Conservation (phyloP, 352 stramenopile species). For the Phytophthora crassamura region DNA sequence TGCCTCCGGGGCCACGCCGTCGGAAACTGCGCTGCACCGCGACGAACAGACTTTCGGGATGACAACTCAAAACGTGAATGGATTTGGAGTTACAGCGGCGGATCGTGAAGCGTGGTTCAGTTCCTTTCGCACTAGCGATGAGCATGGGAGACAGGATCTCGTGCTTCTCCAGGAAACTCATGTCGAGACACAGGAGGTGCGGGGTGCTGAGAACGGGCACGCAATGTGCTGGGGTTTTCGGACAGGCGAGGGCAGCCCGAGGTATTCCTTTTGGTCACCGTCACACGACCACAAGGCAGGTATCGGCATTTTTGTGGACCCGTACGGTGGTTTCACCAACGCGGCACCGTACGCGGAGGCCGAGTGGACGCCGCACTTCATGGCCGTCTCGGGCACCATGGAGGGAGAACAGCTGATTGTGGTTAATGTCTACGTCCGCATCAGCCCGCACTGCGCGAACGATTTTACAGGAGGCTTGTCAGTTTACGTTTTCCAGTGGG, state of each 20-base stretch:
- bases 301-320: background rate
- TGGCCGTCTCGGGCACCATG: background rate
- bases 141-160: background rate
- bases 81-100: background rate
- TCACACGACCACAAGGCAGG: background rate
- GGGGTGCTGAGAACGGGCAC: background rate
- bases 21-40: no score
- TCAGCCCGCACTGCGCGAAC: background rate
- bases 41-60: constrained; percentile 4
- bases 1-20: no score
- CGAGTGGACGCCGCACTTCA: background rate
- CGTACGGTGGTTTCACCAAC: background rate
- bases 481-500: background rate
- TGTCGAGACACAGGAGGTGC: background rate
- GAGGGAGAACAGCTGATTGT: background rate
- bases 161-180: constrained; percentile 3
- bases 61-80: constrained; percentile 8
- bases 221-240: constrained; percentile 5
- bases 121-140: background rate
- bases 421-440: background rate
- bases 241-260: background rate
- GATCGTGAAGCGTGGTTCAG: background rate
- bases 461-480: background rate
- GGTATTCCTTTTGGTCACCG: background rate
- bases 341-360: background rate